Evolutionary conservation across 805 yeast species (phyloP).

Genomic region (Wickerhamomyces rabaulensis): DNA sequence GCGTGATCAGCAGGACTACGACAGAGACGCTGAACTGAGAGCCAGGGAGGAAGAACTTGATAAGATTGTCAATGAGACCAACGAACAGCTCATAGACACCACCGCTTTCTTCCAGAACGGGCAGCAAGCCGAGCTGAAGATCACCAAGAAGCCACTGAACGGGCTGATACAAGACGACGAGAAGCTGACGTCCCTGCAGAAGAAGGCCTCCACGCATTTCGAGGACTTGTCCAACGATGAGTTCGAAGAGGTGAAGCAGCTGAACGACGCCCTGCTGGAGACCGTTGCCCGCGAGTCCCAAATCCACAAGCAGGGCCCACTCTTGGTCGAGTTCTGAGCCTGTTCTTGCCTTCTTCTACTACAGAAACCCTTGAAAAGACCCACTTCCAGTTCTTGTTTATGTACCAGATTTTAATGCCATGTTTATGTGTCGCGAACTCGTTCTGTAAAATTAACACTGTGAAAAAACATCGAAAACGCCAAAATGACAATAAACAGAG

Average conservation of each 20-base stretch:
- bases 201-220: slow-evolving; percentile 4
- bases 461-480: neutral
- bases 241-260: slow-evolving; percentile 4
- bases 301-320: slow-evolving; percentile 16
- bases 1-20: slow-evolving; percentile 10
- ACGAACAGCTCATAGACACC: slow-evolving; percentile 22
- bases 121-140: neutral
- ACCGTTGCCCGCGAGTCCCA: slow-evolving; percentile 9
- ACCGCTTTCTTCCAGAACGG: slow-evolving; percentile 17
- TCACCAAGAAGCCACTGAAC: slow-evolving; percentile 10
- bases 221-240: slow-evolving; percentile 6
- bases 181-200: slow-evolving; percentile 5
- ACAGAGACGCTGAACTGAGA: slow-evolving; percentile 16
- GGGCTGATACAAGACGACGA: slow-evolving; percentile 6
- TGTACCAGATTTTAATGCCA: neutral
- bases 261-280: slow-evolving; percentile 10
- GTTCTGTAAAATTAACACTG: neutral
- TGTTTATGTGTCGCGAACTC: neutral
- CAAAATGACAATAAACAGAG: neutral
- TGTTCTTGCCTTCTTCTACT: too few species aligned
- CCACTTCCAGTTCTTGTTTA: neutral
- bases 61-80: slow-evolving; percentile 39
- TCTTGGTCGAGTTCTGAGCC: slow-evolving; percentile 14
- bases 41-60: slow-evolving; percentile 42
- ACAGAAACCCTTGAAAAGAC: too few species aligned